Base-by-base conservation (phyloP, 1,284 basidiomycete species). In the Irpex sp. region DNA sequence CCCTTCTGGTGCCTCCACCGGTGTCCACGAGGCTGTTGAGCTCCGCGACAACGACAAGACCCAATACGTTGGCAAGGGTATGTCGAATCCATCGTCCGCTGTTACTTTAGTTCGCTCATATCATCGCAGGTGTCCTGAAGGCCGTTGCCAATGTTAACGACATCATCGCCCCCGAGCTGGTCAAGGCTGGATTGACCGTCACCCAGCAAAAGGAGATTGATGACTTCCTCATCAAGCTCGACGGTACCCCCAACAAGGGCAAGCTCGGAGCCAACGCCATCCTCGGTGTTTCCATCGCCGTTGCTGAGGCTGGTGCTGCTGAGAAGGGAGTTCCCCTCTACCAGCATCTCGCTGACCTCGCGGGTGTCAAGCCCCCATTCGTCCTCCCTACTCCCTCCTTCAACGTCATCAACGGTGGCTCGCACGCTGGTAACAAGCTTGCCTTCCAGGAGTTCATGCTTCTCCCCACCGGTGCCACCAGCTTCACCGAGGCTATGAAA, bases 391-490 rank as follows among this genome's bases (percentile, higher is more conserved):
- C 79, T 76, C 97, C 96, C 61, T 89, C 93, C 65, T 95, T 98
- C 87, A 99, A 99, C 81, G 97, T 99, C 74, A 99, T 99, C 86
- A 99, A 99, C 82, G 97, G 97, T 80, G 97, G 97, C 69, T 98
- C 96, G 69, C 97, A 99, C 79, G 97, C 97, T 64, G 97, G 97
- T 64, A 99, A 99, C 88, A 95, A 96, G 78, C 93, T 99, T 69
- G 96, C 97, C 63, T 96, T 98, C 93, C 95, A 98, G 83, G 97
- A 99, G 82, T 99, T 99, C 85, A 99, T 99, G 97, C 87, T 99
- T 71, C 86, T 98, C 69, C 97, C 97, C 69, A 97, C 95, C 65
- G 97, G 96, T 65, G 96, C 96, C 61, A 74, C 82, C 61, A 87
- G 85, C 68, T 99, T 99, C 86, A 90, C 93, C 61, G 96, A 99